Base-by-base conservation (phyloP, 176 grass and related monocot genomes). In the Zizania latifolia region DNA sequence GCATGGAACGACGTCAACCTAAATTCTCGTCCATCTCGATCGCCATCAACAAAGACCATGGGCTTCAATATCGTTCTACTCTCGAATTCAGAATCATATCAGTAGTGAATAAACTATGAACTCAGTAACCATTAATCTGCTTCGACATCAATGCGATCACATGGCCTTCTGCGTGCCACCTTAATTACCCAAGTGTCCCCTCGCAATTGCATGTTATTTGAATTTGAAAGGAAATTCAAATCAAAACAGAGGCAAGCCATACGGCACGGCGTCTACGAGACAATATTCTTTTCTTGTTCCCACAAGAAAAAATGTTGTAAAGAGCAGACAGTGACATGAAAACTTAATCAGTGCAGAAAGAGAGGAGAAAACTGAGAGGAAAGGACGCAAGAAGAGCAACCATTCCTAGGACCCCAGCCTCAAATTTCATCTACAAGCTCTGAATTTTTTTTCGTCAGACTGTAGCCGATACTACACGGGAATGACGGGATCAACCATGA, bases 141-240 rank as follows among this genome's bases (percentile, higher is more conserved):
- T 51, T 85, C 14, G 65, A 16, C 32, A 83, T 86, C 66, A 86
- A 90, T 79, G 79, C 22, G 69, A 64, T 12, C 88, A 86, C 88
- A 83, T 80, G 83, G 83, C 15, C 60, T 10, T 4, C 3, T 43
- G 41, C 34, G 65, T 22, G 58, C 60, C 7, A 69, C 61, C 43
- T 89, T 82, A 36, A 72, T 32, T 67, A 50, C 41, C 32, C 59
- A 36, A 21, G 60, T 15, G 23, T 33, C 10, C 68, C 39, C 14
- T 28, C 17, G 27, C 37, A 45, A 50, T 28, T 40, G 22, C 48
- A n/a, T 14, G 26, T 59, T 1, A 32, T 77, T 86, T 50, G 15
- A 77, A 58, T 75, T 41, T 58, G 66, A 83, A 79, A n/a, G 8
- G 6, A 50, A 50, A 30, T 61, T 44, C 50, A 8, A 10, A 41